A percentile compares a stretch with the other conserved stretches of the same genome.
These are phyloP conservation scores for Porogramme epimiltina DNA, from an alignment of 1,284 basidiomycete genomes.

Conservation along the genomic window DNA sequence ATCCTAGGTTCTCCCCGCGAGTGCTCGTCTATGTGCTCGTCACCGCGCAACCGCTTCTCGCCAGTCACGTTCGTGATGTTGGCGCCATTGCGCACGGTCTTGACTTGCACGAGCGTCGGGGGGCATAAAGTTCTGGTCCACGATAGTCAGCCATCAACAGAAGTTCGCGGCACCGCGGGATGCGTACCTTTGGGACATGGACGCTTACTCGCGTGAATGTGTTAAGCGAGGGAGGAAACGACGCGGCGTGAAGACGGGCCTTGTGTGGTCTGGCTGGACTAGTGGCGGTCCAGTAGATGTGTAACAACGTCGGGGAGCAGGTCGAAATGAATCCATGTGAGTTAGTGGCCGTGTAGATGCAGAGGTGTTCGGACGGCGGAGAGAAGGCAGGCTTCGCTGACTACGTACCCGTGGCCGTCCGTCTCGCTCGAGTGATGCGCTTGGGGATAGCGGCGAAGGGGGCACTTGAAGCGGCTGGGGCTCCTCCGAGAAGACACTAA, in stretches of 20 bases:
- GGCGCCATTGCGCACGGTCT: too few relatives aligned
- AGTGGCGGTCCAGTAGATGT: constrained; percentile 40
- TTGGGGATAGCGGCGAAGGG: constrained; percentile 26
- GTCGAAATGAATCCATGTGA: constrained; percentile 20
- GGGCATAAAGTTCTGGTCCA: too few relatives aligned
- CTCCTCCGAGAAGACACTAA: constrained; percentile 16
- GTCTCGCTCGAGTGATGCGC: constrained; percentile 8
- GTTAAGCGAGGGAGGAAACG: constrained; percentile 70
- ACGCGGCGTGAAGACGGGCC: constrained; percentile 35
- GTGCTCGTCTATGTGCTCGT: too few relatives aligned
- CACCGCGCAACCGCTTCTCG: too few relatives aligned
- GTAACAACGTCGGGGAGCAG: constrained; percentile 31
- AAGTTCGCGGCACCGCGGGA: constrained; percentile 7
- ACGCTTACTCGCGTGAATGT: constrained; percentile 59
- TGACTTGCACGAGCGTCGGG: too few relatives aligned
- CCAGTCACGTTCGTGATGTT: too few relatives aligned
- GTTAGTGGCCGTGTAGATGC: constrained; percentile 25
- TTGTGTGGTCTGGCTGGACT: constrained; percentile 48
- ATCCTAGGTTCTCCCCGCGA: too few relatives aligned
- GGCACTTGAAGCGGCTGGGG: constrained; percentile 11
- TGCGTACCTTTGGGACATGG: constrained; percentile 54
- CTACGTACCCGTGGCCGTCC: constrained; percentile 4
- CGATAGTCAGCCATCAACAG: constrained; percentile 17
- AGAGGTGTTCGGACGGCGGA: constrained; percentile 16
- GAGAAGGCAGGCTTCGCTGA: constrained; percentile 12